phyloP scores from a whole-genome alignment of 306 rosid species.

The Cicer bijugum region DNA sequence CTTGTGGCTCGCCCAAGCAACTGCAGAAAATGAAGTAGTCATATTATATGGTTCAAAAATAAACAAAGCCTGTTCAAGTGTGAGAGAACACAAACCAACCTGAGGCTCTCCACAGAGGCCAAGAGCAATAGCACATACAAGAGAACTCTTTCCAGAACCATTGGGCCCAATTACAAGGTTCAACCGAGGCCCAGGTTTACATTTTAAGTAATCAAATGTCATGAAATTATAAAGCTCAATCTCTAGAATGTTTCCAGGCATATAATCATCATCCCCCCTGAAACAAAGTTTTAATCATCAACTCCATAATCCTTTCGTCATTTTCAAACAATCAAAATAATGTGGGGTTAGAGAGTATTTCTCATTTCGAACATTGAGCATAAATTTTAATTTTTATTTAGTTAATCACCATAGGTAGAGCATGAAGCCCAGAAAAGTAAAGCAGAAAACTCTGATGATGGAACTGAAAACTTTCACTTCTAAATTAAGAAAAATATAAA shows the following conservation, averaged over 20 bases:
- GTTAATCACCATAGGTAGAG: background rate
- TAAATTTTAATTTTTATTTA: background rate
- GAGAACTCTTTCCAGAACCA: slow-evolving; percentile 96
- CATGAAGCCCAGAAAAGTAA: background rate
- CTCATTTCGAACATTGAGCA: background rate
- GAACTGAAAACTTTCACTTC: background rate
- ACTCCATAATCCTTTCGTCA: slow-evolving; percentile 13
- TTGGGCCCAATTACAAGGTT: slow-evolving; percentile 97
- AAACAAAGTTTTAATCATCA: slow-evolving; percentile 41
- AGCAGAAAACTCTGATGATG: background rate
- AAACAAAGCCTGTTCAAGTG: background rate
- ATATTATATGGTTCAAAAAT: slow-evolving; percentile 33
- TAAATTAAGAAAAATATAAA: background rate
- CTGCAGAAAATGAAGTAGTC: slow-evolving; percentile 51
- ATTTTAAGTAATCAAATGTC: slow-evolving; percentile 80
- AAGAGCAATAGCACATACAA: slow-evolving; percentile 95
- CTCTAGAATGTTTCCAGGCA: slow-evolving; percentile 92
- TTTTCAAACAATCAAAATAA: background rate
- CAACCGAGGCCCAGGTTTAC: slow-evolving; percentile 85
- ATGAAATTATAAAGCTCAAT: slow-evolving; percentile 87
- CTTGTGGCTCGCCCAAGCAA: slow-evolving; percentile 89
- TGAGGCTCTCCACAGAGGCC: slow-evolving; percentile 98
- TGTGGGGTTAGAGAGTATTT: background rate
- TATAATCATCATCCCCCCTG: slow-evolving; percentile 95
- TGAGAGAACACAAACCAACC: slow-evolving; percentile 59